phyloP scores from a whole-genome alignment of 495 filamentous ascomycete genomes.

The Annulohypoxylon moriforme region DNA sequence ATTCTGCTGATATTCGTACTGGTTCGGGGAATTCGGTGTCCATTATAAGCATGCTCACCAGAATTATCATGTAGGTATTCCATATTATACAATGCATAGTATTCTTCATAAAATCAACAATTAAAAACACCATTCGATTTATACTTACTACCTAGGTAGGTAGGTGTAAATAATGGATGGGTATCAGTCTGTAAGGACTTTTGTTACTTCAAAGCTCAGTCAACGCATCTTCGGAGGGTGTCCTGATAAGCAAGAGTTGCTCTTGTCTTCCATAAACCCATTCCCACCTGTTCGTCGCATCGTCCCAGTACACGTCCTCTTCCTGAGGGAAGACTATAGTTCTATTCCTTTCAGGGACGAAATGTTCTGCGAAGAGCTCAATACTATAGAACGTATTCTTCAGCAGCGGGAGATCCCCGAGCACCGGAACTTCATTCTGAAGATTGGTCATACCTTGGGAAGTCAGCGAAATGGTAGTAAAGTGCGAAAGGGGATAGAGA shows the following conservation, averaged over 20 bases:
- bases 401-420: conserved; percentile 57
- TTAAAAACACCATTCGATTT: too few species aligned
- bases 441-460: conserved; percentile 59
- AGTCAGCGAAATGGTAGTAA: conserved; percentile 7
- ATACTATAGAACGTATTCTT: conserved; percentile 60
- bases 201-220: conserved; percentile 33
- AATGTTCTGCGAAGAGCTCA: conserved; percentile 59
- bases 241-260: conserved; percentile 54
- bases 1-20: background rate
- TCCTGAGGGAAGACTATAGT: conserved; percentile 58
- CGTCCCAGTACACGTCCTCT: conserved; percentile 57
- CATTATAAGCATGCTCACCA: background rate
- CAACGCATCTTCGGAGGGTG: conserved; percentile 27
- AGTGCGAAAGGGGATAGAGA: background rate
- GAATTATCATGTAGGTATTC: background rate
- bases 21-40: background rate
- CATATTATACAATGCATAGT: background rate
- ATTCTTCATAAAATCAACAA: background rate
- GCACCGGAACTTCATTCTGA: conserved; percentile 54
- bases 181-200: too few species aligned
- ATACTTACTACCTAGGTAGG: too few species aligned
- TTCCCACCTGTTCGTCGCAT: conserved; percentile 49
- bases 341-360: conserved; percentile 55
- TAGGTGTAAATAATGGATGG: too few species aligned
- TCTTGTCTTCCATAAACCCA: conserved; percentile 61